Conservation (phyloP, 2,329 filamentous ascomycete genomes). For the Claviceps sp. region DNA sequence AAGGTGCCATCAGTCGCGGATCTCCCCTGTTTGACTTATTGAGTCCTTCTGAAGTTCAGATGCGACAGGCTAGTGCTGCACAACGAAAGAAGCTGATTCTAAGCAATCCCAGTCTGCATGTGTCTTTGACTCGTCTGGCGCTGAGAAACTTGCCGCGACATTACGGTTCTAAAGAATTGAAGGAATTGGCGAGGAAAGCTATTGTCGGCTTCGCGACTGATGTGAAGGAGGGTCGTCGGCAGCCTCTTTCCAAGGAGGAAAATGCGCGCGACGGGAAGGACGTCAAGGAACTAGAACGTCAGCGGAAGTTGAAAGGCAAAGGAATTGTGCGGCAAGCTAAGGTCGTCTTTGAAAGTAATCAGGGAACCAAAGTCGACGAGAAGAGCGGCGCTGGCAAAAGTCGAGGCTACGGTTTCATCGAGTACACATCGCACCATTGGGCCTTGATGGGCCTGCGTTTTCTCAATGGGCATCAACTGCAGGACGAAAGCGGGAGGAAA, state of each 20-base stretch:
- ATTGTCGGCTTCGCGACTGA: slow-evolving; percentile 89
- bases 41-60: slow-evolving; percentile 65
- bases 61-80: slow-evolving; percentile 74
- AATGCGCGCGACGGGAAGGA: slow-evolving; percentile 64
- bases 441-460: slow-evolving; percentile 90
- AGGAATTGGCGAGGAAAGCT: slow-evolving; percentile 80
- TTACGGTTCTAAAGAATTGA: slow-evolving; percentile 75
- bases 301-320: slow-evolving; percentile 70
- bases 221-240: slow-evolving; percentile 62
- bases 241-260: slow-evolving; percentile 82
- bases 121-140: slow-evolving; percentile 81
- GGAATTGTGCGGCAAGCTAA: slow-evolving; percentile 86
- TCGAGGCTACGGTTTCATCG: slow-evolving; percentile 92
- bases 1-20: slow-evolving; percentile 69
- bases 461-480: slow-evolving; percentile 65
- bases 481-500: slow-evolving; percentile 57
- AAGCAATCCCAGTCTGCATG: slow-evolving; percentile 75
- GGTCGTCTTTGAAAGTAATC: slow-evolving; percentile 78
- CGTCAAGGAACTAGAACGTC: slow-evolving; percentile 66
- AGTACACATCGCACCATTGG: slow-evolving; percentile 87
- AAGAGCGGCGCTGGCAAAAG: slow-evolving; percentile 66
- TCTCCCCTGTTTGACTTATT: slow-evolving; percentile 67
- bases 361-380: slow-evolving; percentile 75
- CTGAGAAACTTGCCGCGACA: slow-evolving; percentile 81
- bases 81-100: slow-evolving; percentile 87